These are phyloP conservation scores for Mitragyna speciosa DNA, from an alignment of 257 asterid species.

Conservation along the genomic window DNA sequence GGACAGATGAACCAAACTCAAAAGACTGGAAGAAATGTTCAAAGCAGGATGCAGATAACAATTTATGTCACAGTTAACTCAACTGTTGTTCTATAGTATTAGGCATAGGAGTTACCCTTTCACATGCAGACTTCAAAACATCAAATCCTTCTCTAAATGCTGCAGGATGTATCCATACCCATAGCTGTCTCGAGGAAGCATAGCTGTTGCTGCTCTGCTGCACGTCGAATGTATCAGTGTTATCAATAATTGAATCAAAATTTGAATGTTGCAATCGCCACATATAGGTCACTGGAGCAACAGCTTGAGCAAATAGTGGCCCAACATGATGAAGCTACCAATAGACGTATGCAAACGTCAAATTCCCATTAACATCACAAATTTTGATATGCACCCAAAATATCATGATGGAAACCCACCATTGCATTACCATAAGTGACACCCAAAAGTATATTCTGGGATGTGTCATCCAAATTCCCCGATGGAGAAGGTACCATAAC, in stretches of 20 bases:
- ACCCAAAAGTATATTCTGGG: constrained; percentile 53
- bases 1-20: background rate
- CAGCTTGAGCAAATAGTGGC: constrained; percentile 32
- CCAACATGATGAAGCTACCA: constrained; percentile 70
- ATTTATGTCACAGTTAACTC: no score
- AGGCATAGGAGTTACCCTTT: constrained; percentile 36
- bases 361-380: constrained; percentile 7
- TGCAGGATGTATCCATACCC: constrained; percentile 90
- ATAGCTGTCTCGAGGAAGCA: constrained; percentile 48
- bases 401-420: constrained; percentile 42
- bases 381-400: constrained; percentile 11
- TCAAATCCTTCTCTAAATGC: constrained; percentile 73
- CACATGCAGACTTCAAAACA: constrained; percentile 56
- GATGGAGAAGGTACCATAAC: constrained; percentile 58
- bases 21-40: background rate
- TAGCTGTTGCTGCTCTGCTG: constrained; percentile 24
- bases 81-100: background rate
- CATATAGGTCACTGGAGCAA: constrained; percentile 88
- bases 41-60: no score
- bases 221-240: constrained; percentile 22
- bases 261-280: constrained; percentile 55
- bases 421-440: constrained; percentile 58
- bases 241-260: constrained; percentile 22
- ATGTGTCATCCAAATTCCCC: constrained; percentile 38
- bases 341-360: constrained; percentile 22